These are phyloP conservation scores for Manihot esculenta DNA, from an alignment of 441 rosid genomes.

Conservation along the genomic window DNA sequence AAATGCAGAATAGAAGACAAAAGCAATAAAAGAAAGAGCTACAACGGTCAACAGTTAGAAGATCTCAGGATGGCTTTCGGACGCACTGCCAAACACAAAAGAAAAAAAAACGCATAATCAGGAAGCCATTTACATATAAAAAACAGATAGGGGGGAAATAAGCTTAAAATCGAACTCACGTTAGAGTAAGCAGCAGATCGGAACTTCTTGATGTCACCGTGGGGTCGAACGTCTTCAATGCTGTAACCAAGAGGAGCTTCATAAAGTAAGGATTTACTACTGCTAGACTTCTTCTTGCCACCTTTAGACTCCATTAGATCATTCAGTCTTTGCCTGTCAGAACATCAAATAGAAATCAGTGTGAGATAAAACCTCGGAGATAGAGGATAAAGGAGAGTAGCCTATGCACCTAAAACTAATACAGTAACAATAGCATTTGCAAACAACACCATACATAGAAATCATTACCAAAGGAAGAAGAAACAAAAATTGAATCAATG, in stretches of 20 bases:
- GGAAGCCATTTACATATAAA: neutral
- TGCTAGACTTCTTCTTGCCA: conserved; percentile 55
- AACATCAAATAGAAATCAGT: too few species aligned
- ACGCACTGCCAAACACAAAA: conserved; percentile 53
- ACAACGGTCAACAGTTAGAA: neutral
- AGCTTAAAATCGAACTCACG: conserved; percentile 36
- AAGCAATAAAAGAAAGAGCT: neutral
- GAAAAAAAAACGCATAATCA: conserved; percentile 6
- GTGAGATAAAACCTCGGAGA: too few species aligned
- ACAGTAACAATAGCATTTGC: too few species aligned
- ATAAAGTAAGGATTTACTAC: conserved; percentile 47
- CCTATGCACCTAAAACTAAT: too few species aligned
- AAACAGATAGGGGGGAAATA: neutral
- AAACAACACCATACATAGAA: too few species aligned
- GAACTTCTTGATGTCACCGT: conserved; percentile 82
- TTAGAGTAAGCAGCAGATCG: conserved; percentile 84
- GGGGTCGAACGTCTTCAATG: conserved; percentile 80
- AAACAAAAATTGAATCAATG: too few species aligned
- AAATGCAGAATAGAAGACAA: conserved; percentile 9
- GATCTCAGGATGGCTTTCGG: conserved; percentile 78
- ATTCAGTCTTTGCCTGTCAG: too few species aligned
- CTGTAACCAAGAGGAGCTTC: conserved; percentile 85
- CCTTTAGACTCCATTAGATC: conserved; percentile 67
- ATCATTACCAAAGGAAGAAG: too few species aligned
- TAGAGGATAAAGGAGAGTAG: too few species aligned